Evolutionary conservation across 768 basidiomycete species (phyloP).

Genomic region (Trametes sanguinea): DNA sequence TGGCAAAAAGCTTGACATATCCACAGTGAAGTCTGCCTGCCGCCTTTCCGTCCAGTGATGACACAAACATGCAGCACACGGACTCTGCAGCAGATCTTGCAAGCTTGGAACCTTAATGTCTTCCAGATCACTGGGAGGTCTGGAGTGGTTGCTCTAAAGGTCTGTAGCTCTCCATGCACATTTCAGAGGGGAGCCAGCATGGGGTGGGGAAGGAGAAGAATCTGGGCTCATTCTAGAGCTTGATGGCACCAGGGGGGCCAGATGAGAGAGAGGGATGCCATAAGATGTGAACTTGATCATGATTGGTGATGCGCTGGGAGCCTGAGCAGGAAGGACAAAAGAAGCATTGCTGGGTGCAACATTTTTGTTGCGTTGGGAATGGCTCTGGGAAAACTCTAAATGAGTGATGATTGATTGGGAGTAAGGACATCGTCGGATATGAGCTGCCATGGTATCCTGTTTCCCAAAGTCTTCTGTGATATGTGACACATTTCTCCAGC

Average conservation of each 20-base stretch:
- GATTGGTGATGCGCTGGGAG: background rate
- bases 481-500: background rate
- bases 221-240: no score
- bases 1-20: constrained; percentile 25
- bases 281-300: background rate
- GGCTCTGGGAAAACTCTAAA: background rate
- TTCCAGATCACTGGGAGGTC: no score
- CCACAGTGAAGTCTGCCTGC: constrained; percentile 21
- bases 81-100: background rate
- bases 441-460: background rate
- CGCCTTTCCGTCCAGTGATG: background rate
- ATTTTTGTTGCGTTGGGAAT: background rate
- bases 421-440: background rate
- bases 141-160: no score
- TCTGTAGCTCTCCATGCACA: no score
- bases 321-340: background rate
- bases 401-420: background rate
- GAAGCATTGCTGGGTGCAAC: no score
- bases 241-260: no score
- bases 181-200: no score
- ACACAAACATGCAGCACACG: background rate
- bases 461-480: background rate
- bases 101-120: background rate
- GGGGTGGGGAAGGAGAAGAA: no score
- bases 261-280: background rate